A percentile compares a stretch with the other conserved stretches of the same genome.
Conservation (phyloP, 805 yeast species). For the Peterozyma xylosa region DNA sequence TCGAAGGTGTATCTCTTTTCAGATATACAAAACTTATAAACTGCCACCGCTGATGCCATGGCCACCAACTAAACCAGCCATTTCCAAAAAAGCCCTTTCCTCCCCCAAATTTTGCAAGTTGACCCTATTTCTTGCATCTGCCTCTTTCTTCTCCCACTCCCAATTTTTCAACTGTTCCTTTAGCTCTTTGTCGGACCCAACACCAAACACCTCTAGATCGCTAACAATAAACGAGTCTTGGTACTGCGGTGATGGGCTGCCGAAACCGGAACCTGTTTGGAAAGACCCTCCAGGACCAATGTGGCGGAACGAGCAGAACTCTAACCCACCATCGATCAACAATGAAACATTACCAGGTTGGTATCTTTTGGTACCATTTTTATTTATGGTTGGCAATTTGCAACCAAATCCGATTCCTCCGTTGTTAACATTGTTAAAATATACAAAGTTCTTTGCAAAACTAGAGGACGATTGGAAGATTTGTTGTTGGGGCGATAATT, state of each 20-base stretch:
- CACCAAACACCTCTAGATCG: constrained; percentile 87
- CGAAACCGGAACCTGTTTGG: constrained; percentile 25
- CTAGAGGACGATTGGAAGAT: constrained; percentile 32
- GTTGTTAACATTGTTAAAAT: constrained; percentile 58
- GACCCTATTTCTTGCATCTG: constrained; percentile 65
- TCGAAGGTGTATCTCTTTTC: too few relatives aligned
- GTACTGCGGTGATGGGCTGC: constrained; percentile 24
- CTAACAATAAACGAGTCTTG: constrained; percentile 69
- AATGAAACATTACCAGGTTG: constrained; percentile 74
- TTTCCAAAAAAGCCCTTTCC: constrained; percentile 76
- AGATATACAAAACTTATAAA: constrained; percentile 17
- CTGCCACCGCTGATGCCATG: constrained; percentile 39
- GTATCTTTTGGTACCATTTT: constrained; percentile 33
- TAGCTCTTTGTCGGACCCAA: constrained; percentile 73
- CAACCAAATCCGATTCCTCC: constrained; percentile 83
- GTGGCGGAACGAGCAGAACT: constrained; percentile 75
- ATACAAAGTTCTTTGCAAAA: constrained; percentile 33
- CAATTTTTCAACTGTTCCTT: constrained; percentile 70
- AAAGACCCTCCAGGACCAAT: constrained; percentile 48
- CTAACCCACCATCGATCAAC: constrained; percentile 70
- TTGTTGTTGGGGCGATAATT: constrained; percentile 60
- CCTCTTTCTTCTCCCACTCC: constrained; percentile 92
- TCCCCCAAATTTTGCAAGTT: constrained; percentile 65
- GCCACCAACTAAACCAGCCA: constrained; percentile 62
- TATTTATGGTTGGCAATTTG: constrained; percentile 48